Base-by-base conservation (phyloP, 768 basidiomycete species). In the Cyathus striatus region DNA sequence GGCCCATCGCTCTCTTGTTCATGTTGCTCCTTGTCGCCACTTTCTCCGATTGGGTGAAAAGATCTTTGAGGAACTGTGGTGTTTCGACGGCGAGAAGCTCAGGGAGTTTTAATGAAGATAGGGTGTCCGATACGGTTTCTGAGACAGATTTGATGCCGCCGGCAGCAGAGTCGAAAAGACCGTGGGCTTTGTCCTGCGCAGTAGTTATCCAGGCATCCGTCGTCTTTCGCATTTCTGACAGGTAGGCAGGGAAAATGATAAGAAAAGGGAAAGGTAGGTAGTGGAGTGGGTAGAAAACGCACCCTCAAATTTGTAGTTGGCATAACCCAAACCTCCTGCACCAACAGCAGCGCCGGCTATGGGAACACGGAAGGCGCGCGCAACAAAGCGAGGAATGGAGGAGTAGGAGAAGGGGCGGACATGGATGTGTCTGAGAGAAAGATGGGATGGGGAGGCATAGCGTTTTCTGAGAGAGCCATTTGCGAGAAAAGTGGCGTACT, bases 301-400 rank as follows among this genome's bases (percentile, higher is more conserved):
- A 91, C 94, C 90, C 70, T 98, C 94, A 54, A 95, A 84, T 67
- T 93, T 93, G 71, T 95, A 95, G 61, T 95, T 93, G 17, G 92
- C 94, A 64, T 96, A 98, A 4, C 90, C 90, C 44, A 95, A 68
- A 0, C 90, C 85, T 7, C 94, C 94, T 0, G 87, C 93, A 3
- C 94, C 94, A 20, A 94, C 78, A 1, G 90, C 90, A 25, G 83
- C 86, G 5, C 87, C 91, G 13, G 90, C 92, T 46, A 91, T 75
- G 21, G 93, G 93, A 1, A 96, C 81, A 40, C 86, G 73, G 55
- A 96, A 92, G 0, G 92, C 92, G 35, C 90, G 76, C 0, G 85
- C 81, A 35, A 95, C 79, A 50, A 95, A 88, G 49, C 82, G 72
- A n/a, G 93, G 93, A 47, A 96, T 86, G 7, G 90, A 86, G 3